Evolutionary conservation across 306 rosid genomes (phyloP), one percentile per base, ranked within the genome.

Genomic region (Quercus engelmannii): DNA sequence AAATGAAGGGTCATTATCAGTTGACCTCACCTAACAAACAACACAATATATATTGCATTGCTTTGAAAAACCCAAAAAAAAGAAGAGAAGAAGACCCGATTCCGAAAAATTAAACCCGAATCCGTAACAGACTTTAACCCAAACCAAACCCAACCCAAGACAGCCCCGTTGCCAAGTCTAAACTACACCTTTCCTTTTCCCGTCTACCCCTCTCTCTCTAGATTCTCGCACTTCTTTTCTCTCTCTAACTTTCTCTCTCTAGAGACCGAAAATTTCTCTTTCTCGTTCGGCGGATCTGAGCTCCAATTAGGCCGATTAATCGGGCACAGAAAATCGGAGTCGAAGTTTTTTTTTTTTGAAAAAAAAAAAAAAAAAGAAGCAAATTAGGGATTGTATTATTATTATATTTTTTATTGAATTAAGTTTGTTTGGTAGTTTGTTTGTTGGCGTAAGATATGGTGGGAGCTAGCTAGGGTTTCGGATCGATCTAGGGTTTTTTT

Each of bases 401-500:
- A 17, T 68, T 35, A 33, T 68, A 13, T 17, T 33, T 41, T 8
- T 41, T 2, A 41, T 41, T 41, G 46, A 41, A 41, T 41, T 41
- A 2, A 41, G 46, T 41, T 41, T 41, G 46, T 41, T 41, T 41
- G 46, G 46, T 41, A 41, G 54, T 49, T 49, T 49, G 54, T 49
- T 49, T 49, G 54, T 49, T 49, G 54, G 54, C 54, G 54, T 49
- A 49, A 49, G 15, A 49, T 14, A 49, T 9, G 72, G 26, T 25
- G 65, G 26, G 38, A 19, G 25, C 20, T 33, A 19, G 49, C 38
- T 33, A 68, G 20, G 20, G 33, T 15, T 26, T 17, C 13, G 20
- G 69, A 35, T 68, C 72, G 72, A 68, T 68, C 72, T 68, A 33
- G 72, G 72, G 46, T 41, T 41, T 41, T 41, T 41, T 41, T 41